Percentiles rank a stretch among this genome's conserved stretches.
Conservation (phyloP, 1,284 basidiomycete genomes). For the Athelia sp. region DNA sequence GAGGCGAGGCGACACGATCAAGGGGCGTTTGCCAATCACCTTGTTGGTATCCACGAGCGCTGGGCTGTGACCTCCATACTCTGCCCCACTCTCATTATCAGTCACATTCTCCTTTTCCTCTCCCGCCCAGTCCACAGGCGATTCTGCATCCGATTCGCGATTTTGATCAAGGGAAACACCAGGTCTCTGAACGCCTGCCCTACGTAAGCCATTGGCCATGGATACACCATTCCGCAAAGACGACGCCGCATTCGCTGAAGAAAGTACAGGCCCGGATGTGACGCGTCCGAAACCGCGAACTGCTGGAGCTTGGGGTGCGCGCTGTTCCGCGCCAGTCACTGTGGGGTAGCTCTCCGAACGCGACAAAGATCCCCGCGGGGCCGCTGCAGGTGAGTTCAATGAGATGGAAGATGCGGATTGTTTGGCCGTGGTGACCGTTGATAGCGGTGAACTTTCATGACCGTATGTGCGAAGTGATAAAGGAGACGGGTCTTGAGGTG, state of each 20-base stretch:
- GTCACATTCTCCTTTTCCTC: conserved; percentile 25
- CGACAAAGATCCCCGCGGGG: conserved; percentile 46
- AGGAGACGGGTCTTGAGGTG: conserved; percentile 16
- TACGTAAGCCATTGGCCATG: conserved; percentile 29
- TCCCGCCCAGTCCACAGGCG: background rate
- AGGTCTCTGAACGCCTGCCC: conserved; percentile 18
- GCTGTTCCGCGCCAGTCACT: conserved; percentile 14
- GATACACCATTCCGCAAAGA: conserved; percentile 20
- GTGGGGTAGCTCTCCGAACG: conserved; percentile 57
- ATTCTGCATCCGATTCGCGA: no score
- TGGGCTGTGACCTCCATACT: background rate
- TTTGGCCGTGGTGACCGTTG: conserved; percentile 13
- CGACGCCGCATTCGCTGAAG: conserved; percentile 21
- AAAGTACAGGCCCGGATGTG: conserved; percentile 46
- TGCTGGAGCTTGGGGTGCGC: conserved; percentile 6
- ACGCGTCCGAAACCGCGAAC: conserved; percentile 54
- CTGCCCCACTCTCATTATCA: conserved; percentile 17
- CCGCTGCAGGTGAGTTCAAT: conserved; percentile 29
- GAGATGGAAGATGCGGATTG: conserved; percentile 24
- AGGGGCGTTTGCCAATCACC: background rate
- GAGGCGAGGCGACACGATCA: background rate
- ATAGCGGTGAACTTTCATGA: conserved; percentile 8
- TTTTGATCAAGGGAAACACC: no score
- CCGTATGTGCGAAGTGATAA: conserved; percentile 3
- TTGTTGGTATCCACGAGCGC: background rate